Base-by-base conservation (phyloP, 495 filamentous ascomycete genomes). In the Penicillium parvum region DNA sequence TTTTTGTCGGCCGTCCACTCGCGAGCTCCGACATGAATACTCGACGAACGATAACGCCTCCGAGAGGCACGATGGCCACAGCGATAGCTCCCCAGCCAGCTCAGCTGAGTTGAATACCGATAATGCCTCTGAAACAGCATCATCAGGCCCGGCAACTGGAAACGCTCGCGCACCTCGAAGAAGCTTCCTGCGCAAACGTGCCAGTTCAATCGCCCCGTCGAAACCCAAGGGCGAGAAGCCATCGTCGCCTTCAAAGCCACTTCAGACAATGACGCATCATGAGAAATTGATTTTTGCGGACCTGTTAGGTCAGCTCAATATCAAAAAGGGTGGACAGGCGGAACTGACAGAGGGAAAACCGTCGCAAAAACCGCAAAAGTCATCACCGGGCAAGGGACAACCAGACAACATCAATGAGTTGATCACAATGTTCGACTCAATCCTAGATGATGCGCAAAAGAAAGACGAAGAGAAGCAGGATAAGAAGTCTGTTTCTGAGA, bases 121-220 rank as follows among this genome's bases (percentile, higher is more conserved):
- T 16, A 6, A 4, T 10, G 11, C 50, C 7, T 34, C 48, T 4
- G 23, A 41, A 4, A 22, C 19, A 17, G 14, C n/a, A 19, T 10
- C 22, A n/a, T 29, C 48, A 1, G 39, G 23, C 9, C 19, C 28
- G 7, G 6, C 18, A 22, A 16, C 10, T 6, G 25, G 40, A 5
- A 14, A 20, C 6, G 6, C 22, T 5, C 35, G 36, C 2, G 32
- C 25, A n/a, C 40, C 44, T 5, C 52, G 55, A 10, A 50, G 30
- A 38, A 66, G 59, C 37, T 66, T 52, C 34, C 27, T 70, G 2
- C 60, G 49, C 11, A 49, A 43, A 36, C 58, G 53, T 15, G 58
- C 57, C 22, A 53, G 52, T 19, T 38, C 52, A 4, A 18, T 47
- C 0, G 29, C 53, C 20, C 12, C 18, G 8, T 19, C 11, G 33